Percentiles rank a stretch among this genome's conserved stretches.
phyloP scores from a whole-genome alignment of 2,329 filamentous ascomycete genomes.

The Talaromyces sp. region DNA sequence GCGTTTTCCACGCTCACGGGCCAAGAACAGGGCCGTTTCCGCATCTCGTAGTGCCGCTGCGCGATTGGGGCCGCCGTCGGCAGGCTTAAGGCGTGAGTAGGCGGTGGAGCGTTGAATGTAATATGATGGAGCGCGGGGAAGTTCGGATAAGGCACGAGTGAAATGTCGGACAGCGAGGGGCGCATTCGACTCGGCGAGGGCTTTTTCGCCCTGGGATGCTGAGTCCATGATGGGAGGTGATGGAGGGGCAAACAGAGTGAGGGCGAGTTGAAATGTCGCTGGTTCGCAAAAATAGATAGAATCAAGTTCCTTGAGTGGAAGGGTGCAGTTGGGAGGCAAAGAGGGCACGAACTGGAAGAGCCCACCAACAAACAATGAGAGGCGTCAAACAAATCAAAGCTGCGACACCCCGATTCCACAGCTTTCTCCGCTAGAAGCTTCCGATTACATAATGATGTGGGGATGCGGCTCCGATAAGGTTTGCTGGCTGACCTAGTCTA shows the following conservation, averaged over 20 bases:
- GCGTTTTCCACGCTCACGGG: conserved; percentile 69
- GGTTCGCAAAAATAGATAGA: no score
- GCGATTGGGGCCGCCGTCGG: conserved; percentile 47
- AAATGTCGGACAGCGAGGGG: conserved; percentile 68
- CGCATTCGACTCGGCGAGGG: conserved; percentile 67
- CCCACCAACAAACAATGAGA: background rate
- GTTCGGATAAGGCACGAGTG: conserved; percentile 64
- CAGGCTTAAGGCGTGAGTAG: conserved; percentile 64
- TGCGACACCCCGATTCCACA: conserved; percentile 1
- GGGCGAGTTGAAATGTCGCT: no score
- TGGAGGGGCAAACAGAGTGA: background rate
- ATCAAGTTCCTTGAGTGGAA: no score
- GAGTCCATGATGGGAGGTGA: conserved; percentile 49
- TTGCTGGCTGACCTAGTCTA: no score
- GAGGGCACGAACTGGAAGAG: background rate
- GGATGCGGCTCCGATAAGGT: background rate
- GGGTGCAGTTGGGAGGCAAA: background rate
- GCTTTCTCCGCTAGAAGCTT: conserved; percentile 5
- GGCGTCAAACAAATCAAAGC: background rate
- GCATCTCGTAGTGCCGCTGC: conserved; percentile 67
- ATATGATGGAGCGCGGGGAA: conserved; percentile 72
- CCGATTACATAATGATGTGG: conserved; percentile 13
- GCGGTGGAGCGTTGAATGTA: conserved; percentile 81
- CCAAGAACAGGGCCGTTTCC: conserved; percentile 65
- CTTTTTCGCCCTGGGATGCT: conserved; percentile 60